Base-by-base conservation (phyloP, 202 grass and related monocot genomes). In the Schoenoplectus tabernaemontani region DNA sequence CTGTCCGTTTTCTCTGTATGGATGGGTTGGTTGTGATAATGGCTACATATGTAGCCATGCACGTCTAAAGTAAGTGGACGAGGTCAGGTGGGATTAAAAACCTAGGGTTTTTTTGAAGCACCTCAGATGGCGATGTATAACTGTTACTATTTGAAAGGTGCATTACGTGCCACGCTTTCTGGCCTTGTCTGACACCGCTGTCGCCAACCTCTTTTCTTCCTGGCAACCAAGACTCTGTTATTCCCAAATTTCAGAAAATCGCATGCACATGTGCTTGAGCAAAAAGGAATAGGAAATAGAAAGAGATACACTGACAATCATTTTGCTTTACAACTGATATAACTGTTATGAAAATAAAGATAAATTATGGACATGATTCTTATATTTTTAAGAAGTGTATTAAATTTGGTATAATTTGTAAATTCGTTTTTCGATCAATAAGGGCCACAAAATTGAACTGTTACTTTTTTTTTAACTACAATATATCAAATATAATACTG, bases 51-150 rank as follows among this genome's bases (percentile, higher is more conserved):
- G 57, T 84, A 76, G 67, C 81, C 64, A 64, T 79, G 69, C 51
- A 87, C 76, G 76, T 80, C 73, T 87, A 64, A 71, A 74, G 84
- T 61, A 84, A 87, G 73, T 38, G 66, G 75, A 58, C 82, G 71
- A 85, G 59, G 66, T 7, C 73, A 87, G 74, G 42, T 69, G 22
- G 30, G 57, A 90, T 81, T 85, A 83, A 90, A 88, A 80, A 72
- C 78, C 34, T 59, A 77, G 1, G 85, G 28, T 69, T 69, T 74
- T 85, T 75, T 83, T 88, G 59, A 59, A 73, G 44, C 59, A 51
- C 78, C 81, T 62, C 20, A 67, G 92, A 95, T 82, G 83, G 89
- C 81, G 89, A 95, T 89, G 81, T 77, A 46, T 89, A 95, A 95
- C 89, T 74, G 84, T 86, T 77, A 39, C 82, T 84, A 71, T 83